These are phyloP conservation scores for Penicillium ucsense DNA, from an alignment of 495 filamentous ascomycete genomes.

Conservation along the genomic window DNA sequence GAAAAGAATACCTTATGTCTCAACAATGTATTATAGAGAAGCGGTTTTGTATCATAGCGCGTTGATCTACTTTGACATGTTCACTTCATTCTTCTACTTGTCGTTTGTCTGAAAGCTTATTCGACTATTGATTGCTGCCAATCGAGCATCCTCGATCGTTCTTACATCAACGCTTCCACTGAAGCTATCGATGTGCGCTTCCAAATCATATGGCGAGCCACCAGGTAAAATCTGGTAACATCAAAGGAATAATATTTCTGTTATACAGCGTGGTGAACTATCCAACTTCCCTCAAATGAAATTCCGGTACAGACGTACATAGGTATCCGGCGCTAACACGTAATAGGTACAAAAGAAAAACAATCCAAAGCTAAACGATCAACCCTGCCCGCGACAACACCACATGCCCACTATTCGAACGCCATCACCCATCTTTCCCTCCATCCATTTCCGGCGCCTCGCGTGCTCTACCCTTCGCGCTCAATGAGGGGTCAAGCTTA, in stretches of 20 bases:
- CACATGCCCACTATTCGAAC: too few species aligned
- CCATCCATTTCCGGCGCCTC: background rate
- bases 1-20: background rate
- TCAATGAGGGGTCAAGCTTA: background rate
- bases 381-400: too few species aligned
- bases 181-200: background rate
- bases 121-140: too few species aligned
- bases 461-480: background rate
- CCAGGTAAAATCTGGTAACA: too few species aligned
- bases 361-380: too few species aligned
- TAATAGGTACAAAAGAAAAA: too few species aligned
- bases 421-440: background rate
- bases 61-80: background rate
- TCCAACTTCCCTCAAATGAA: too few species aligned
- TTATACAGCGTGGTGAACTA: too few species aligned
- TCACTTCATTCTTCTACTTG: background rate
- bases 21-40: constrained; percentile 1
- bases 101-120: background rate
- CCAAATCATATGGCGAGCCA: too few species aligned
- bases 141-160: background rate
- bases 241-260: too few species aligned
- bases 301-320: too few species aligned
- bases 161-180: background rate
- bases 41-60: background rate
- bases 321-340: too few species aligned